These are phyloP conservation scores for Eucalyptus guilfoylei DNA, from an alignment of 345 rosid genomes.

Conservation along the genomic window DNA sequence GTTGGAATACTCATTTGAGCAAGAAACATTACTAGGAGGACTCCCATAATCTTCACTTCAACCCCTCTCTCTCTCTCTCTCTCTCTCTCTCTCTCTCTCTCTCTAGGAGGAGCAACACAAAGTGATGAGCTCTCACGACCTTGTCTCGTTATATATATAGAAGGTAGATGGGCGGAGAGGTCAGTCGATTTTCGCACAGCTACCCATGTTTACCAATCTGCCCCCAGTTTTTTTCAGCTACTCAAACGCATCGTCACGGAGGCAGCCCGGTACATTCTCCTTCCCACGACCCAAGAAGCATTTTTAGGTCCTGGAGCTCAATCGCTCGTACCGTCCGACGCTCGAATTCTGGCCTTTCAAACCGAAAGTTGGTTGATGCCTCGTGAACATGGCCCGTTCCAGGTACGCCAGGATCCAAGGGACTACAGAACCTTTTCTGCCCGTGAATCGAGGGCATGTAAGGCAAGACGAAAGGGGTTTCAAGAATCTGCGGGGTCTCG, in stretches of 20 bases:
- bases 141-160: not conserved
- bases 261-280: not conserved
- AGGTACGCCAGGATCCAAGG: not conserved
- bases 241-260: not conserved
- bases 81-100: not conserved
- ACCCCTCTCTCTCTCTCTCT: not conserved
- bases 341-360: not conserved
- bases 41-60: not conserved
- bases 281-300: not conserved
- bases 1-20: slow-evolving; percentile 30
- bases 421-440: not conserved
- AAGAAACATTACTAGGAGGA: slow-evolving; percentile 11
- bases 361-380: not conserved
- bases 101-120: not conserved
- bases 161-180: not conserved
- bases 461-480: not conserved
- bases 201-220: not conserved
- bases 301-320: not conserved
- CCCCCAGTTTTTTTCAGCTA: not conserved
- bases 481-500: not conserved
- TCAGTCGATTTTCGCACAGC: not conserved
- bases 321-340: not conserved
- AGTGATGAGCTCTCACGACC: not conserved
- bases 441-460: not conserved
- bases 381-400: not conserved